phyloP scores from a whole-genome alignment of 805 yeast genomes.

The Hanseniaspora singularis region DNA sequence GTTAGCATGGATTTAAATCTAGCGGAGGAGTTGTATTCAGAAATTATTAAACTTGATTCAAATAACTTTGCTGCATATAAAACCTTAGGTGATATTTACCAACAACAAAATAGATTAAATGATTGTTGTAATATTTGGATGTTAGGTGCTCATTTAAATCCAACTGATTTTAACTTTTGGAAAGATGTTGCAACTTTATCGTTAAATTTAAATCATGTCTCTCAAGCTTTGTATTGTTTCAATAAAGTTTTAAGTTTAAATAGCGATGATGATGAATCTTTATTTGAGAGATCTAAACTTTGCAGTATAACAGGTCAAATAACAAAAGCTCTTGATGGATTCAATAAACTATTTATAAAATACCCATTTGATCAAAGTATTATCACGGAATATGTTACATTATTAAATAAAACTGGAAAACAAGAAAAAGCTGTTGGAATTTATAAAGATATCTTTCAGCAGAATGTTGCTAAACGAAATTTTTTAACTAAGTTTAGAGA shows the following conservation, averaged over 20 bases:
- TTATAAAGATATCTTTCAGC: slow-evolving; percentile 51
- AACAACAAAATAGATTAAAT: slow-evolving; percentile 49
- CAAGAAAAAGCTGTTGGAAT: slow-evolving; percentile 62
- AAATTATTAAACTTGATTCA: slow-evolving; percentile 66
- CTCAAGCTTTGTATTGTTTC: slow-evolving; percentile 73
- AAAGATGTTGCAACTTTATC: slow-evolving; percentile 60
- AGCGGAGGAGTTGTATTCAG: slow-evolving; percentile 50
- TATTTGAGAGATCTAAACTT: slow-evolving; percentile 54
- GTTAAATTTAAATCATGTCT: slow-evolving; percentile 49
- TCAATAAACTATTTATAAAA: slow-evolving; percentile 43
- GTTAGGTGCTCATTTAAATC: slow-evolving; percentile 64
- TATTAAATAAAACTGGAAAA: slow-evolving; percentile 41
- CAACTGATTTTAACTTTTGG: slow-evolving; percentile 71
- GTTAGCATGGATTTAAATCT: slow-evolving; percentile 46
- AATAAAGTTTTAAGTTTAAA: slow-evolving; percentile 47
- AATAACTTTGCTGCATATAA: slow-evolving; percentile 74
- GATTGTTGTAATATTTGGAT: slow-evolving; percentile 75
- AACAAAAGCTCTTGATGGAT: slow-evolving; percentile 64
- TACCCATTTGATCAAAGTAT: slow-evolving; percentile 51
- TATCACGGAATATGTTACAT: slow-evolving; percentile 48
- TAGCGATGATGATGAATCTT: slow-evolving; percentile 40
- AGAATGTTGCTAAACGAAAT: slow-evolving; percentile 39
- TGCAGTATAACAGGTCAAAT: slow-evolving; percentile 54
- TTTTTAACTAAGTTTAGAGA: slow-evolving; percentile 26
- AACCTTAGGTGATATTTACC: slow-evolving; percentile 74